Percentiles rank a stretch among this genome's conserved stretches.
These are phyloP conservation scores for Hyaloscypha bicolor DNA, from an alignment of 495 filamentous ascomycete genomes.

Conservation along the genomic window DNA sequence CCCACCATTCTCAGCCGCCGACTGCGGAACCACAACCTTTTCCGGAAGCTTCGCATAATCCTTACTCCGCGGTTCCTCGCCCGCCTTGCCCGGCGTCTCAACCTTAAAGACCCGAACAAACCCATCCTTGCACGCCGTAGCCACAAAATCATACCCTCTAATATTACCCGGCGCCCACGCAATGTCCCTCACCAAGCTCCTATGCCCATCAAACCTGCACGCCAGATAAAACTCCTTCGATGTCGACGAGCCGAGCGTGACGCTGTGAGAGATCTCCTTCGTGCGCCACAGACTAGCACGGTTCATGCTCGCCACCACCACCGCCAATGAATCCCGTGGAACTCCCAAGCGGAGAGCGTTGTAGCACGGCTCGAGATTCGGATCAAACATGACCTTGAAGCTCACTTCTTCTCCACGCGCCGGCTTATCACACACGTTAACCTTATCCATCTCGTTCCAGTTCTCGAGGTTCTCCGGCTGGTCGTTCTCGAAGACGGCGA, in stretches of 20 bases:
- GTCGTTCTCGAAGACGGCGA: slow-evolving; percentile 83
- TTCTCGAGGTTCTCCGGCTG: slow-evolving; percentile 79
- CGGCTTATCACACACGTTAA: slow-evolving; percentile 59
- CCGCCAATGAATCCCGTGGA: slow-evolving; percentile 67
- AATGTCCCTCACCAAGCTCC: slow-evolving; percentile 82
- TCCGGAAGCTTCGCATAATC: slow-evolving; percentile 28
- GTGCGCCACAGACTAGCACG: slow-evolving; percentile 79
- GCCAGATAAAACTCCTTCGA: slow-evolving; percentile 75
- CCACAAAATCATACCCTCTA: slow-evolving; percentile 84
- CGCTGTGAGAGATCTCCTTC: slow-evolving; percentile 55
- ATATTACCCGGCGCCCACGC: slow-evolving; percentile 91
- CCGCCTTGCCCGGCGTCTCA: slow-evolving; percentile 52
- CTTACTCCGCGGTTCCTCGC: slow-evolving; percentile 16
- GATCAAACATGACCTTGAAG: slow-evolving; percentile 84
- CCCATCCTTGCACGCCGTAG: slow-evolving; percentile 91
- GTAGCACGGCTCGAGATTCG: slow-evolving; percentile 77
- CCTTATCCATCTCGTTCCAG: slow-evolving; percentile 73
- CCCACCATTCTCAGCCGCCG: slow-evolving; percentile 23
- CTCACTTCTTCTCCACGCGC: slow-evolving; percentile 78
- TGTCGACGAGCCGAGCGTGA: slow-evolving; percentile 47
- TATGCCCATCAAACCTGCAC: slow-evolving; percentile 69
- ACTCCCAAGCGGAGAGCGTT: slow-evolving; percentile 75
- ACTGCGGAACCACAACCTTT: slow-evolving; percentile 21
- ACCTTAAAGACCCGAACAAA: slow-evolving; percentile 83
- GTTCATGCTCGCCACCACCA: slow-evolving; percentile 85